These are phyloP conservation scores for Dactylis glomerata DNA, from an alignment of 176 grass and related monocot species.

Conservation along the genomic window DNA sequence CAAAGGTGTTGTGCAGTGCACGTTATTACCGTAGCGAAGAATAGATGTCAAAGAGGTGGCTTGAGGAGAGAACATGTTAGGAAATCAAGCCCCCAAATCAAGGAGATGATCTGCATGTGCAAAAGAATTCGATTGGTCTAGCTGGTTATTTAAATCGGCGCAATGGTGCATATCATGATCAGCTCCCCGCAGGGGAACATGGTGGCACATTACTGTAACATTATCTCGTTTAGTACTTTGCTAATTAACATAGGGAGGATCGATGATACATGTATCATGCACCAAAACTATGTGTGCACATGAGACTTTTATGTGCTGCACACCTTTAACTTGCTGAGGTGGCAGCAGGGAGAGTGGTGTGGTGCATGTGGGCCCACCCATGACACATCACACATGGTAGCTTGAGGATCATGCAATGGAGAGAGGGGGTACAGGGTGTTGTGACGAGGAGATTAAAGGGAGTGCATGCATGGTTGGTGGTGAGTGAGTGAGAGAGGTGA, in stretches of 20 bases:
- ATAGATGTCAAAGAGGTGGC: slow-evolving; percentile 13
- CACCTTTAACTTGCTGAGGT: slow-evolving; percentile 26
- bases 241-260: not conserved
- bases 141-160: not conserved
- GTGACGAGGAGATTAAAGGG: slow-evolving; percentile 29
- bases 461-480: slow-evolving; percentile 25
- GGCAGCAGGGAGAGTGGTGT: slow-evolving; percentile 1
- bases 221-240: not conserved
- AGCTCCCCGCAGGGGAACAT: slow-evolving; percentile 45
- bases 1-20: not conserved
- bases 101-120: slow-evolving; percentile 23
- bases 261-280: not conserved
- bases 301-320: slow-evolving; percentile 18
- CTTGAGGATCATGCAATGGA: not conserved
- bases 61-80: slow-evolving; percentile 25
- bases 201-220: slow-evolving; percentile 11
- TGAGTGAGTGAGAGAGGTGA: not conserved
- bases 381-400: not conserved
- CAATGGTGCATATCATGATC: slow-evolving; percentile 16
- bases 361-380: not conserved
- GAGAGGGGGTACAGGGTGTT: slow-evolving; percentile 35
- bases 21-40: not conserved
- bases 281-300: not conserved
- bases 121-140: not conserved
- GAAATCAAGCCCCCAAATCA: slow-evolving; percentile 39